Evolutionary conservation across 306 rosid species (phyloP).

Genomic region (Phaseolus lunatus): DNA sequence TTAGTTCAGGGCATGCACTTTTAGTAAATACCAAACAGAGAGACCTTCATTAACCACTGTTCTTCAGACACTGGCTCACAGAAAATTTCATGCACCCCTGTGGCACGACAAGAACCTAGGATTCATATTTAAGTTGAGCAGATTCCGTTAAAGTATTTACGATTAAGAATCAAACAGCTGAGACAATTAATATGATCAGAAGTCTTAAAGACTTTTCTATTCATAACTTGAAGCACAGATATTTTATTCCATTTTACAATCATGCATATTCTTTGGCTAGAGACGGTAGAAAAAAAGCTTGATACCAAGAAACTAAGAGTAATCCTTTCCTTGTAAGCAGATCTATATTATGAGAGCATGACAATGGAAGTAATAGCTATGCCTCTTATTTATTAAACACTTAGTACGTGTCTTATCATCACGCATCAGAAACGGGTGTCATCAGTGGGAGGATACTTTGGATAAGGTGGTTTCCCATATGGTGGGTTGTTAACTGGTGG

Average conservation of each 20-base stretch:
- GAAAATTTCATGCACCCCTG: background rate
- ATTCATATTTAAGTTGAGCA: background rate
- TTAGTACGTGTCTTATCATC: background rate
- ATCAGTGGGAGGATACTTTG: slow-evolving; percentile 1
- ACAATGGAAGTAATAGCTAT: background rate
- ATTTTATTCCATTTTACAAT: background rate
- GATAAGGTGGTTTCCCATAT: background rate
- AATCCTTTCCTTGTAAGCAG: background rate
- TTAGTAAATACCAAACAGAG: background rate
- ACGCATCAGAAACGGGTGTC: background rate
- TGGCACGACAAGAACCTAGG: background rate
- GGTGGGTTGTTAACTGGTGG: background rate
- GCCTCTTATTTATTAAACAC: slow-evolving; percentile 1
- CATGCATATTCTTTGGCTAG: background rate
- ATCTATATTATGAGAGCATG: background rate
- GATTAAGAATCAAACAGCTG: background rate
- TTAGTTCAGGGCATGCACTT: background rate
- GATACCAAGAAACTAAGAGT: background rate
- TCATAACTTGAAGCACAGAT: background rate
- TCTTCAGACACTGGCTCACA: background rate
- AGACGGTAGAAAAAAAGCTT: background rate
- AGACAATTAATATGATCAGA: background rate
- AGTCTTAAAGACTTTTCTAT: background rate
- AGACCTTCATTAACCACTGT: background rate
- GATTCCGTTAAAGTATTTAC: background rate